Evolutionary conservation across 768 basidiomycete genomes (phyloP), one percentile per base, ranked within the genome.

Genomic region (Naganishia onofrii): DNA sequence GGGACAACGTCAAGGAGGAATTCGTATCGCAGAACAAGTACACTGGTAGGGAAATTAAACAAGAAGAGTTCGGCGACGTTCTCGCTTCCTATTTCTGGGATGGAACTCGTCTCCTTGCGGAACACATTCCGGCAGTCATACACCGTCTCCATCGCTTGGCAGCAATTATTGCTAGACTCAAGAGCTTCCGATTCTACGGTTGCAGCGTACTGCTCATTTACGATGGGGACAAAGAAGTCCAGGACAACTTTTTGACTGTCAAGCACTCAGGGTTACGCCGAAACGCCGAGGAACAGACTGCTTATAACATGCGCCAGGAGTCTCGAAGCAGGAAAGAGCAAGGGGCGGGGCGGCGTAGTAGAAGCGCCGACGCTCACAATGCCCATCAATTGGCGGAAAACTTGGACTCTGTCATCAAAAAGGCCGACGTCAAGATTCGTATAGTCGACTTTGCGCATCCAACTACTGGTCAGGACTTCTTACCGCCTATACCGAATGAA

Each of bases 401-500:
- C 26, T 17, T 51, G 10, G 58, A 53, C 15, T 46, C 60, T 1
- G 42, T n/a, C 26, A 63, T 44, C 3, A 54, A 65, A 32, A 84
- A 91, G 28, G 96, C 96, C 36, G 95, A 96, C 79, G 87, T 98
- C 70, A 92, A 91, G 77, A 90, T 99, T 72, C 92, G 94, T 42
- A 88, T 99, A 64, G 96, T 99, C 67, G 96, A 99, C 82, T 99
- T 99, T 82, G 96, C 95, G 15, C 95, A 97, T 78, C 97, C 96
- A 64, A 97, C 93, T 10, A 97, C 94, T 1, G 96, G 96, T 15
- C 85, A 85, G 28, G 96, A 99, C 81, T 98, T 92, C 87, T 81
- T 90, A 52, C 85, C 88, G 13, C 68, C 67, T 42, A 36, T 54
- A 26, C 60, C 70, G 12, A 34, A 58, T n/a, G 70, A 73, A 28